A percentile compares a stretch with the other conserved stretches of the same genome.
Conservation (phyloP, 2,329 filamentous ascomycete species). For the Claviceps purpurea region DNA sequence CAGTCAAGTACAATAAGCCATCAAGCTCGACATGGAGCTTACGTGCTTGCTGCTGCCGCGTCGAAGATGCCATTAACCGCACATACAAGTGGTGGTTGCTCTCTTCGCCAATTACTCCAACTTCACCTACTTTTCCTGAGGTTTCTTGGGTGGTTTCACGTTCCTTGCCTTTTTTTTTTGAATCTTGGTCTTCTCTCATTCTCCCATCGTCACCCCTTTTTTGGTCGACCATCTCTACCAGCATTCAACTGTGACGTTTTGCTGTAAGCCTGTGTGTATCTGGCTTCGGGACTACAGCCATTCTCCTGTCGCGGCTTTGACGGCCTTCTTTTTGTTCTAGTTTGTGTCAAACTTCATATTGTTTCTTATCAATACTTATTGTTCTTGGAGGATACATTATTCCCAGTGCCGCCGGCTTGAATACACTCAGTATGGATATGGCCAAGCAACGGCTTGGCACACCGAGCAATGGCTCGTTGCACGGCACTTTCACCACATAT, state of each 20-base stretch:
- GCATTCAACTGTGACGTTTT: conserved; percentile 3
- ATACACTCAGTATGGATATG: conserved; percentile 16
- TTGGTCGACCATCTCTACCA: conserved; percentile 8
- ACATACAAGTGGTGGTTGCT: conserved; percentile 1
- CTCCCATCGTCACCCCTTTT: conserved; percentile 4
- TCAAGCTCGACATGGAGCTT: background rate
- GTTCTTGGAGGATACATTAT: background rate
- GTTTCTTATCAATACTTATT: conserved; percentile 4
- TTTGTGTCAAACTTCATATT: conserved; percentile 5
- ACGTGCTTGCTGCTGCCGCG: conserved; percentile 2
- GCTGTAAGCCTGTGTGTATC: conserved; percentile 2
- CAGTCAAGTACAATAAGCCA: background rate
- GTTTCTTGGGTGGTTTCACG: background rate
- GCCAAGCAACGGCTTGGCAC: conserved; percentile 18
- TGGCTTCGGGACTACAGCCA: conserved; percentile 3
- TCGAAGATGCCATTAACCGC: background rate
- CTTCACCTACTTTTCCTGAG: background rate
- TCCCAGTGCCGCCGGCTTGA: background rate
- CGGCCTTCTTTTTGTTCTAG: conserved; percentile 5
- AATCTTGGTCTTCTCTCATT: conserved; percentile 3
- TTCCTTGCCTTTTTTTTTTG: background rate
- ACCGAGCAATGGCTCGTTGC: conserved; percentile 27
- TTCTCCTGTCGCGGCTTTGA: conserved; percentile 5
- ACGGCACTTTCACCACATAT: conserved; percentile 18
- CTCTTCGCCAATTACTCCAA: background rate